Evolutionary conservation across 768 basidiomycete genomes (phyloP).

Genomic region (Mrakia hoshinonis): DNA sequence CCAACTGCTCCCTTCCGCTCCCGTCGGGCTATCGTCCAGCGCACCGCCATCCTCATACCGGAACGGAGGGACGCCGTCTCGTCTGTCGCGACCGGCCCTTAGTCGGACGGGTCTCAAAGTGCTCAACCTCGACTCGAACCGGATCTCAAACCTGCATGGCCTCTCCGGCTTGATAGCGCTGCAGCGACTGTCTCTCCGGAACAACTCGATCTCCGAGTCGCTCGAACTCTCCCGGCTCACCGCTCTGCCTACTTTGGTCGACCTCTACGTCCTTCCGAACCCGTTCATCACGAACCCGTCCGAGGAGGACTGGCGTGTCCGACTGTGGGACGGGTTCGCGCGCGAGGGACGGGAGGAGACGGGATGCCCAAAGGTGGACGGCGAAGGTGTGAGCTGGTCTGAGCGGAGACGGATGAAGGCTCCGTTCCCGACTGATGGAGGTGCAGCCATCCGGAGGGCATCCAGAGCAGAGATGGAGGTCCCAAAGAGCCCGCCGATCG

Average conservation of each 20-base stretch:
- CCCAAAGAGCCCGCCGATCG: conserved; percentile 14
- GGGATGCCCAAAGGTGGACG: conserved; percentile 57
- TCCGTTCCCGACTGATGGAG: not conserved
- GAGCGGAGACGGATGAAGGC: conserved; percentile 36
- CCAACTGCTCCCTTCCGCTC: conserved; percentile 12
- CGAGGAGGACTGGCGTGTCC: conserved; percentile 61
- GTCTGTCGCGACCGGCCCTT: not conserved
- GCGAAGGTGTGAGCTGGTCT: conserved; percentile 40
- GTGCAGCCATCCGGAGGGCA: not conserved
- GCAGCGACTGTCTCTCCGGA: conserved; percentile 22
- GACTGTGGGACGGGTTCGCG: conserved; percentile 75
- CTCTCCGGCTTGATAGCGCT: not conserved
- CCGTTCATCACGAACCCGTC: conserved; percentile 55
- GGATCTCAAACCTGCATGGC: conserved; percentile 26
- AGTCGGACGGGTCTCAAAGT: conserved; percentile 15
- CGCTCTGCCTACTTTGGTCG: conserved; percentile 15
- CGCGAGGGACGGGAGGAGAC: conserved; percentile 62
- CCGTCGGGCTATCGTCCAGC: not conserved
- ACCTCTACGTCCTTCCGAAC: conserved; percentile 44
- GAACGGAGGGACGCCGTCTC: conserved; percentile 1
- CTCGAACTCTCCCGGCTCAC: conserved; percentile 23
- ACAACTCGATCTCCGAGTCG: conserved; percentile 21
- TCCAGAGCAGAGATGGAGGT: not conserved
- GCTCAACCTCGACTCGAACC: conserved; percentile 27
- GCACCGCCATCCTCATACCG: not conserved